Evolutionary conservation across 306 rosid genomes (phyloP).

Genomic region (Arachis stenosperma): DNA sequence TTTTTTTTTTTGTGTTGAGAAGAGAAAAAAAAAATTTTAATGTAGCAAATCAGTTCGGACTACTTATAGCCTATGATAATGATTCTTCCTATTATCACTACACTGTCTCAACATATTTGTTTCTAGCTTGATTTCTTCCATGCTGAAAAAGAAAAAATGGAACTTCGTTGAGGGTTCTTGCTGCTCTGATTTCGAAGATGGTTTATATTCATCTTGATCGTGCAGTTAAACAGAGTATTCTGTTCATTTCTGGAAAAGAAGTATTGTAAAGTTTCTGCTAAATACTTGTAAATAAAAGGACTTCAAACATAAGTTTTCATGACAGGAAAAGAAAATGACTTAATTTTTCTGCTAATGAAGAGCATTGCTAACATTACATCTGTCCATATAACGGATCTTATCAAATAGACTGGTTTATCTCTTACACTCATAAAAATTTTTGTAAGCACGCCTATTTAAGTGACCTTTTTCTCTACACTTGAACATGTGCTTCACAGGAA

Average conservation of each 20-base stretch:
- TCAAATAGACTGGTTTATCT: constrained; percentile 19
- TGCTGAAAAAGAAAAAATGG: neutral
- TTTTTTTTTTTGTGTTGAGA: no score
- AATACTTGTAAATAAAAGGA: constrained; percentile 13
- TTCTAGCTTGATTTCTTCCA: neutral
- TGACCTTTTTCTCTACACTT: constrained; percentile 29
- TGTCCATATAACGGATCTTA: constrained; percentile 12
- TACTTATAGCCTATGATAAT: constrained; percentile 6
- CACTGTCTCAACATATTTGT: neutral
- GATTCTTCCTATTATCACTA: neutral
- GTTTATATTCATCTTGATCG: constrained; percentile 15
- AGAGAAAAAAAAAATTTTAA: neutral
- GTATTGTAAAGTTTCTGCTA: constrained; percentile 25
- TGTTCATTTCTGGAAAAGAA: constrained; percentile 18
- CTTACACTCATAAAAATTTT: constrained; percentile 1
- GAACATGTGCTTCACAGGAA: constrained; percentile 52
- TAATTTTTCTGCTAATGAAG: constrained; percentile 5
- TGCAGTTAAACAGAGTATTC: constrained; percentile 18
- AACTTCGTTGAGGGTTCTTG: constrained; percentile 16
- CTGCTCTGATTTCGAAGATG: constrained; percentile 22
- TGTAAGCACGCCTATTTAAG: constrained; percentile 10
- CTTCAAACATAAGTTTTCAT: constrained; percentile 14
- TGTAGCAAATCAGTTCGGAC: neutral
- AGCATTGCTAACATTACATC: constrained; percentile 17
- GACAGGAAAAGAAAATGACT: constrained; percentile 8